Evolutionary conservation across 148 eudicot species (phyloP).

Genomic region (Camellia granthamiana): DNA sequence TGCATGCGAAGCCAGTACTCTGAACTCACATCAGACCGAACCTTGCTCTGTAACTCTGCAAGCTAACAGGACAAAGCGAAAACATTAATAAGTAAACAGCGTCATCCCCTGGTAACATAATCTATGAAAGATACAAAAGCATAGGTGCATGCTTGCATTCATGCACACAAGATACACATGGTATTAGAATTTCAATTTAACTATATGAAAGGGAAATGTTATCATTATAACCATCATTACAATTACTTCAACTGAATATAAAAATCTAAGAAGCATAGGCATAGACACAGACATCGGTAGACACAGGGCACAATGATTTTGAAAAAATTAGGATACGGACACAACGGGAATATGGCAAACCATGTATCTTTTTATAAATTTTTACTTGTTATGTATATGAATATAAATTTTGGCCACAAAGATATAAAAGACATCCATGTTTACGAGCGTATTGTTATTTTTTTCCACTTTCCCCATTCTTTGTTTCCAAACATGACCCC

Average conservation of each 20-base stretch:
- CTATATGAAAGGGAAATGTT: neutral
- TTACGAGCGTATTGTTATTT: too few species aligned
- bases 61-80: constrained; percentile 46
- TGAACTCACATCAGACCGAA: constrained; percentile 80
- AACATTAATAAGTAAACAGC: constrained; percentile 10
- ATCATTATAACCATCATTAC: neutral
- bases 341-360: too few species aligned
- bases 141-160: neutral
- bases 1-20: constrained; percentile 84
- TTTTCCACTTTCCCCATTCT: too few species aligned
- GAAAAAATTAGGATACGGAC: too few species aligned
- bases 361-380: too few species aligned
- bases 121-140: neutral
- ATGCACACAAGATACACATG: neutral
- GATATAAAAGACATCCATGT: too few species aligned
- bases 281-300: too few species aligned
- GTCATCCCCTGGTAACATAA: constrained; percentile 1
- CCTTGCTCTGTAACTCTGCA: constrained; percentile 75
- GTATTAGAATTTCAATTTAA: neutral
- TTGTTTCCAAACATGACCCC: too few species aligned
- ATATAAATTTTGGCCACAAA: too few species aligned
- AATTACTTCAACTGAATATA: neutral
- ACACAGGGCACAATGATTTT: too few species aligned
- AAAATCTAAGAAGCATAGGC: too few species aligned
- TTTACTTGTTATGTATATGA: too few species aligned